phyloP scores from a whole-genome alignment of 2,329 filamentous ascomycete species.

The Fusarium tupiense region DNA sequence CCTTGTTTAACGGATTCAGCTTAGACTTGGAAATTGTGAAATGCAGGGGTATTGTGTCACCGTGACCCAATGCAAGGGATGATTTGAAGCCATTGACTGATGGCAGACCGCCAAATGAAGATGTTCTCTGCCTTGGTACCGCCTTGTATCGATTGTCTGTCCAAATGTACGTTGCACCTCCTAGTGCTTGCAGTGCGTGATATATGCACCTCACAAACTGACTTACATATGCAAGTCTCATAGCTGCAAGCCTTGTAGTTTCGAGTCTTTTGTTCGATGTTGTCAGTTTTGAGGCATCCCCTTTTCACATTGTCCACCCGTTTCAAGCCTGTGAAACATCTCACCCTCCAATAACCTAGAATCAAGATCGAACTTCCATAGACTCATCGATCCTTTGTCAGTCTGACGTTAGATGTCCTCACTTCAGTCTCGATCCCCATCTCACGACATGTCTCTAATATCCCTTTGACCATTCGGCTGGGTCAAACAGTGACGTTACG shows the following conservation, averaged over 20 bases:
- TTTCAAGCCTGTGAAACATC: conserved; percentile 33
- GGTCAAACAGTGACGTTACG: conserved; percentile 23
- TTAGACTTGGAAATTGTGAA: conserved; percentile 14
- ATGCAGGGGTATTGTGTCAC: conserved; percentile 34
- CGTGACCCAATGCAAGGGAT: conserved; percentile 34
- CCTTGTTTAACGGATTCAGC: conserved; percentile 18
- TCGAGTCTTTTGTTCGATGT: conserved; percentile 4
- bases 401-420: conserved; percentile 11
- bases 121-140: background rate
- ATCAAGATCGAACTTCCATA: conserved; percentile 29
- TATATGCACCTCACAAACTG: conserved; percentile 1
- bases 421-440: conserved; percentile 19
- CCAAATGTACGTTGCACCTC: background rate
- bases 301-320: conserved; percentile 1
- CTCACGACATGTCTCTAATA: background rate
- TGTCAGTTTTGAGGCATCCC: conserved; percentile 3
- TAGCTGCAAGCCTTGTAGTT: background rate
- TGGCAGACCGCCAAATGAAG: background rate
- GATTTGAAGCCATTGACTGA: conserved; percentile 1
- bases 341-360: conserved; percentile 12
- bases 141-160: background rate
- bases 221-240: conserved; percentile 12
- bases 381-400: conserved; percentile 22
- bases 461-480: conserved; percentile 5
- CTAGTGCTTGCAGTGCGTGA: conserved; percentile 8